Base-by-base conservation (phyloP, 2,329 filamentous ascomycete genomes). In the Coleophoma crateriformis region DNA sequence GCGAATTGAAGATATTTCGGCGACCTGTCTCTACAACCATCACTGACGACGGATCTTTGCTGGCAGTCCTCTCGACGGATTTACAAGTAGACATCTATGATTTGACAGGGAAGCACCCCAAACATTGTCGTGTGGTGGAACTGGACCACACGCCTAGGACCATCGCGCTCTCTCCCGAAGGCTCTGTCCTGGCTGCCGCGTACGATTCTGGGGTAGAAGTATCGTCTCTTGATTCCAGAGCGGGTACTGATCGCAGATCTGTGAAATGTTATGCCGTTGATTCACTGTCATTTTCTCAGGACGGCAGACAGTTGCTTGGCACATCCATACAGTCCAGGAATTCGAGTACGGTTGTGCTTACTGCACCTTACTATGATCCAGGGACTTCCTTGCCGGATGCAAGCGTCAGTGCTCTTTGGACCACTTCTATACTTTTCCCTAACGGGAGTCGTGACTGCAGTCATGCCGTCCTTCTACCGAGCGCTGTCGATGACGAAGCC, bases 121-220 rank as follows among this genome's bases (percentile, higher is more conserved):
- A 81, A 60, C 79, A 87, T 54, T 79, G 80, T n/a, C 84, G 86
- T 61, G 86, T 86, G 33, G 77, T 96, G 50, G 79, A 87, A 42
- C 75, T 96, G 53, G 87, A 92, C 60, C 85, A 94, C 65, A 80
- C 82, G 49, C 88, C 90, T 8, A 81, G 84, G 48, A 83, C 88
- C 13, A 86, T 96, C 56, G 84, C 87, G 14, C 71, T 96, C 32
- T 92, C 90, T 0, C 88, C 90, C 1, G 88, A 86, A 55, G 89
- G 88, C 20, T 83, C 85, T 40, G 87, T 96, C 13, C 70, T 96
- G 42, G 90, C 90, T 20, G 86, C 89, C 14, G 90, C 90, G 7
- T 95, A 91, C 66, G 84, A 90, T 61, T 87, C 88, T 49, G 88
- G 88, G n/a, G 91, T 96, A 54, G 90, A 96, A 66, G 87, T 96